Base-by-base conservation (phyloP, 2,329 filamentous ascomycete genomes). In the Nothopassalora personata region DNA sequence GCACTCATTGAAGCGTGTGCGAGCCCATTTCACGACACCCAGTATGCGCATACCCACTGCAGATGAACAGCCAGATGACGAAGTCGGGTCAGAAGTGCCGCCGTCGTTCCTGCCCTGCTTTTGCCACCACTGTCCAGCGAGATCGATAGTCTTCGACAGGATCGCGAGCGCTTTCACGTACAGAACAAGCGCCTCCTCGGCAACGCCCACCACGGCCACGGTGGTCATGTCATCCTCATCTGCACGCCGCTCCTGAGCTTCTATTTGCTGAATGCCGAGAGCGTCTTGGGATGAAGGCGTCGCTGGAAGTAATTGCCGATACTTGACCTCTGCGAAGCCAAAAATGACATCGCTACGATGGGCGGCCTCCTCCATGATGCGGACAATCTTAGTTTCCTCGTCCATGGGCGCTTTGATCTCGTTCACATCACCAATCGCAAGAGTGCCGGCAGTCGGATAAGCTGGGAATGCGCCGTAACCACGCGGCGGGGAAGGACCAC, bases 321-420 rank as follows among this genome's bases (percentile, higher is more conserved):
- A 97, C 75, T 99, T 99, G 71, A 99, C 93, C 76, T 99, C 93
- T 5, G 94, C 94, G 74, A 99, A 97, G 3, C 93, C 92, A 72
- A 92, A 99, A 2, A 99, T 92, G 49, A 97, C 94, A 73, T 99
- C 92, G 71, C 92, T 97, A 43, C 92, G 83, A 33, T 91, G 94
- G 1, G 94, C 94, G 64, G 90, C 88, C 67, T 97, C 92, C 73
- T 99, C 93, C 58, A 97, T 91, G 48, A 85, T 83, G 69, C 91
- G 88, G 2, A 93, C 86, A 45, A 89, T 86, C 64, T 84, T 85
- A 15, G 82, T 80, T 71, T 97, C 94, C 70, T 97, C 92, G 64
- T 97, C 91, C 19, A 85, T 76, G 36, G 78, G 81, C 19, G 82
- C 80, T 69, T 84, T 88, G n/a, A 53, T 30, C 11, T 71, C 70